phyloP scores from a whole-genome alignment of 108 stramenopile genomes.

The Phaeodactylum tricornutum region DNA sequence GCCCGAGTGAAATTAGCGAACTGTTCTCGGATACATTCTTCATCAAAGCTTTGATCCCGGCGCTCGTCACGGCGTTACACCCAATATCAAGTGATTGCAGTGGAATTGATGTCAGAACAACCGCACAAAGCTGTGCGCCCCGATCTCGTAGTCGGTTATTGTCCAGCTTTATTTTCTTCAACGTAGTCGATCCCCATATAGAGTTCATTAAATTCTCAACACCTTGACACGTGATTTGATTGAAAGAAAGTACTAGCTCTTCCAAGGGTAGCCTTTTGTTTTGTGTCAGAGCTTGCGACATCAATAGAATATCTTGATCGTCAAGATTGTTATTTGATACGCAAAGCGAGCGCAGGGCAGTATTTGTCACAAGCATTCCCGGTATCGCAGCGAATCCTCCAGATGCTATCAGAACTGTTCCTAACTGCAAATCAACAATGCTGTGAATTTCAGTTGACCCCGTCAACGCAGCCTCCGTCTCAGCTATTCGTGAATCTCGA shows the following conservation, averaged over 20 bases:
- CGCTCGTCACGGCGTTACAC: slow-evolving; percentile 68
- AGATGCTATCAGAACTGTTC: slow-evolving; percentile 34
- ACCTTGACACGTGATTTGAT: slow-evolving; percentile 58
- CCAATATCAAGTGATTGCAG: slow-evolving; percentile 62
- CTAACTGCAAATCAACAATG: slow-evolving; percentile 50
- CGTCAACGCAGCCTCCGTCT: slow-evolving; percentile 23
- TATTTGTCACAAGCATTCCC: slow-evolving; percentile 59
- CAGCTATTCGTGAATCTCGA: slow-evolving; percentile 24
- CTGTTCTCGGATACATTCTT: slow-evolving; percentile 69
- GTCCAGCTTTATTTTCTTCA: slow-evolving; percentile 61
- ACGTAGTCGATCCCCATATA: slow-evolving; percentile 67
- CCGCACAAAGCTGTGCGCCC: slow-evolving; percentile 74
- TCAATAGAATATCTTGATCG: slow-evolving; percentile 51
- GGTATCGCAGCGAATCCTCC: slow-evolving; percentile 48
- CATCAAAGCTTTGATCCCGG: slow-evolving; percentile 77
- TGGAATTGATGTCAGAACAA: slow-evolving; percentile 59
- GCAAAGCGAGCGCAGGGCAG: slow-evolving; percentile 38
- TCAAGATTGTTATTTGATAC: slow-evolving; percentile 51
- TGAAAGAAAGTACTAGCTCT: slow-evolving; percentile 52
- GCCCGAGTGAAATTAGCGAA: slow-evolving; percentile 30
- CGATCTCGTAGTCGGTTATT: slow-evolving; percentile 75
- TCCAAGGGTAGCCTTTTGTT: slow-evolving; percentile 62
- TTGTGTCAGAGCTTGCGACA: slow-evolving; percentile 62
- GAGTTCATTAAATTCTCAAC: slow-evolving; percentile 83
- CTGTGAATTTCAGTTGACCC: too few species aligned